phyloP scores from a whole-genome alignment of 129 eudicot species.

The Tagetes erecta region DNA sequence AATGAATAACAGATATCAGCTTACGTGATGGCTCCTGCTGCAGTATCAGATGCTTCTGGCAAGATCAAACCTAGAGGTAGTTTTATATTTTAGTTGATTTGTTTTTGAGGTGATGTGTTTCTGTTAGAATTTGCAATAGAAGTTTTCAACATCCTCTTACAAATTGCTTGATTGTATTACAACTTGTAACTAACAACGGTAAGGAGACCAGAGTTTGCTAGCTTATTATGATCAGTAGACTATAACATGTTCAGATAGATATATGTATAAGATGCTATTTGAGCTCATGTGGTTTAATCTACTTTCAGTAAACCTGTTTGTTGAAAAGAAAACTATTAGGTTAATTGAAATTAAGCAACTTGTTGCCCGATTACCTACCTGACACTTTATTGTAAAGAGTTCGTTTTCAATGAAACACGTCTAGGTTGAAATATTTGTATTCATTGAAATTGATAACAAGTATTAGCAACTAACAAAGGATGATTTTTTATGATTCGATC shows the following conservation, averaged over 20 bases:
- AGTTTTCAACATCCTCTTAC: not conserved
- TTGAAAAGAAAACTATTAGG: constrained; percentile 13
- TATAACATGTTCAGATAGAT: not conserved
- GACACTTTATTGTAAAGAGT: too few species aligned
- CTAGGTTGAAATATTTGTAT: too few species aligned
- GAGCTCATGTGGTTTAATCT: constrained; percentile 4
- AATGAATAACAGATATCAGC: constrained; percentile 27
- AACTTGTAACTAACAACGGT: not conserved
- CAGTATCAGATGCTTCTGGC: constrained; percentile 33
- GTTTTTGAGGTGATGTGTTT: constrained; percentile 1
- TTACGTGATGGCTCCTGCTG: constrained; percentile 44
- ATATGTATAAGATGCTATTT: not conserved
- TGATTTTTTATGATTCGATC: not conserved
- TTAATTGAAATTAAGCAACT: not conserved
- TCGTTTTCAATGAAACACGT: too few species aligned
- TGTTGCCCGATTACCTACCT: too few species aligned
- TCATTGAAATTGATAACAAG: not conserved
- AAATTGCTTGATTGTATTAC: not conserved
- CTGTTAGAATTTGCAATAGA: not conserved
- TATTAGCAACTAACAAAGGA: not conserved
- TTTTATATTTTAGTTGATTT: not conserved
- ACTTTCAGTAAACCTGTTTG: constrained; percentile 1
- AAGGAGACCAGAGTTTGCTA: not conserved
- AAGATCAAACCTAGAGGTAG: constrained; percentile 47
- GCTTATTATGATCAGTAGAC: not conserved